Evolutionary conservation across 495 filamentous ascomycete genomes (phyloP), one percentile per base, ranked within the genome.

Genomic region (Hypoxylon trugodes): DNA sequence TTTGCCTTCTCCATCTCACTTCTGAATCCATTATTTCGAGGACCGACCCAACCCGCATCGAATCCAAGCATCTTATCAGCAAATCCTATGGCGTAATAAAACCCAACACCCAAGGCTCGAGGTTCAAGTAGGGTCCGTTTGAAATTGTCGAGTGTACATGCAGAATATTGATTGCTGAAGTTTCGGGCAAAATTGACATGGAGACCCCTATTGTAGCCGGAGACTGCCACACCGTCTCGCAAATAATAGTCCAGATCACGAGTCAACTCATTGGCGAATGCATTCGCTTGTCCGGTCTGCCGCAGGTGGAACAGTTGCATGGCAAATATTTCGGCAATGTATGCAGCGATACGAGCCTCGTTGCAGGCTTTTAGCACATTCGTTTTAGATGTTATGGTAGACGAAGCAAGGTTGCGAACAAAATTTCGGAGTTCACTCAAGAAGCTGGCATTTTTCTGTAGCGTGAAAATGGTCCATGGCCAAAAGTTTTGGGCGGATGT

Each of bases 121-220:
- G 81, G 77, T 30, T 81, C 77, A 2, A 96, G 73, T 3, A 81
- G 69, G 0, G 92, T 92, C 43, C 90, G 82, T 73, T 92, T 92
- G 73, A 98, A 90, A 61, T 90, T 85, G 41, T 82, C 73, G 46
- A 96, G 75, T 32, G 79, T 83, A 70, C 89, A 90, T 1, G 87
- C 87, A 0, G 83, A 66, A 68, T 91, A 97, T 47, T 89, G 86
- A 42, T 80, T 81, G 62, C 89, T 86, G 58, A 98, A 90, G 71
- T 99, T 98, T 65, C 84, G 86, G 41, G 89, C 87, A 50, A 98
- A 81, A 65, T 94, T 93, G 12, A 80, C 80, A 72, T 99, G 96
- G 18, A 97, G 78, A 2, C 92, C 96, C 9, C 80, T 74, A 67
- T 97, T 96, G 73, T 97, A 98, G 4, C 82, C 84, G 6, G 88